Evolutionary conservation across 768 basidiomycete species (phyloP).

Genomic region (Boletellus sp.): DNA sequence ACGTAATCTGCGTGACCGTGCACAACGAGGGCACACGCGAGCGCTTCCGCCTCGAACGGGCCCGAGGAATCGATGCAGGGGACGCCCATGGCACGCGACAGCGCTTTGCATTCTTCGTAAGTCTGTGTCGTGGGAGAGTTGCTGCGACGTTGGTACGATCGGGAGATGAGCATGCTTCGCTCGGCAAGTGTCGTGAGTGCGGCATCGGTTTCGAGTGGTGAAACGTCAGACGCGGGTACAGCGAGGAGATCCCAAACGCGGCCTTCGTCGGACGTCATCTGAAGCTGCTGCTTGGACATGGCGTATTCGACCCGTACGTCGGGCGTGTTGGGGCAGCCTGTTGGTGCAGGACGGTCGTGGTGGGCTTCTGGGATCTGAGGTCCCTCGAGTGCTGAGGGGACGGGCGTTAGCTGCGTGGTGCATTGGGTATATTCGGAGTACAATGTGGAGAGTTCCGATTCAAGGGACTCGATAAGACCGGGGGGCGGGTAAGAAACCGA

Average conservation of each 20-base stretch:
- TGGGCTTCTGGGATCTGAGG: slow-evolving; percentile 9
- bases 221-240: slow-evolving; percentile 5
- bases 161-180: slow-evolving; percentile 54
- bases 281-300: slow-evolving; percentile 61
- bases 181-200: slow-evolving; percentile 37
- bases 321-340: slow-evolving; percentile 21
- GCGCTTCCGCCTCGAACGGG: slow-evolving; percentile 79
- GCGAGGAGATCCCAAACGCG: slow-evolving; percentile 52
- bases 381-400: slow-evolving; percentile 31
- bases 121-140: slow-evolving; percentile 60
- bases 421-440: slow-evolving; percentile 50
- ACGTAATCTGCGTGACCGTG: slow-evolving; percentile 82
- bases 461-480: slow-evolving; percentile 30
- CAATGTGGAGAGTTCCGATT: slow-evolving; percentile 39
- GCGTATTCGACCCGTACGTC: slow-evolving; percentile 41
- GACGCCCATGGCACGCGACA: slow-evolving; percentile 79
- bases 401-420: slow-evolving; percentile 41
- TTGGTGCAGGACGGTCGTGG: slow-evolving; percentile 2
- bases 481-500: slow-evolving; percentile 1
- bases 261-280: slow-evolving; percentile 59
- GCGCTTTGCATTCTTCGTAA: slow-evolving; percentile 65
- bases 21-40: slow-evolving; percentile 74
- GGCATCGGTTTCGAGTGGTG: slow-evolving; percentile 20
- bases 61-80: slow-evolving; percentile 66
- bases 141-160: slow-evolving; percentile 62